A percentile compares a stretch with the other conserved stretches of the same genome.
These are phyloP conservation scores for Scytalidium sp. DNA, from an alignment of 2,329 filamentous ascomycete species.

Conservation along the genomic window DNA sequence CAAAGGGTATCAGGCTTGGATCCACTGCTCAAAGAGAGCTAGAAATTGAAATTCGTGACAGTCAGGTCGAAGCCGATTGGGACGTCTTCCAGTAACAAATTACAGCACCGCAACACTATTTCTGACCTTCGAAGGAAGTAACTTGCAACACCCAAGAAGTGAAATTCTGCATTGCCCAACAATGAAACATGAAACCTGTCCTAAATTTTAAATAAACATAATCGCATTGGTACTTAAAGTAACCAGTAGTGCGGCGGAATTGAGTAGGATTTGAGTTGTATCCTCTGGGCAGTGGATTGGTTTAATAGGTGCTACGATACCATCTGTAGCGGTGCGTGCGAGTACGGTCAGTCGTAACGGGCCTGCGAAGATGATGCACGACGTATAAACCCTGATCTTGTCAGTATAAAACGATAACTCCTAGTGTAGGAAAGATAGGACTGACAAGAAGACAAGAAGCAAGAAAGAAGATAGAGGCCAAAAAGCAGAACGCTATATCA, in stretches of 20 bases:
- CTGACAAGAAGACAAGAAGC: conserved; percentile 16
- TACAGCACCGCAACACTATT: too few species aligned
- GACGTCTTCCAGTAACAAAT: too few species aligned
- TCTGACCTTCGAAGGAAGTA: too few species aligned
- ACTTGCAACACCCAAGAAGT: too few species aligned
- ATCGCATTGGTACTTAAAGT: too few species aligned
- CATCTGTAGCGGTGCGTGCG: conserved; percentile 4
- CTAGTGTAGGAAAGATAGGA: neutral
- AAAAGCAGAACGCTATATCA: conserved; percentile 26
- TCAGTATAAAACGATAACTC: neutral
- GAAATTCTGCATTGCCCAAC: too few species aligned
- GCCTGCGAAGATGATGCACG: conserved; percentile 1
- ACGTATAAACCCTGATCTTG: conserved; percentile 7
- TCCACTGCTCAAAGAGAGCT: too few species aligned
- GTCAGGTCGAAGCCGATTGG: too few species aligned
- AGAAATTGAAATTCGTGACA: too few species aligned
- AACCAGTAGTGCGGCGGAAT: conserved; percentile 2
- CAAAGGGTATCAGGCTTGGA: too few species aligned
- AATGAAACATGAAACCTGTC: too few species aligned
- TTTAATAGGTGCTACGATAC: conserved; percentile 2
- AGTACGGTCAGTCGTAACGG: neutral
- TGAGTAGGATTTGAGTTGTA: neutral
- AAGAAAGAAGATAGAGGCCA: conserved; percentile 4
- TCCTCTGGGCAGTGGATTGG: neutral
- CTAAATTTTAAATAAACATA: too few species aligned